Evolutionary conservation across 2,329 filamentous ascomycete genomes (phyloP).

Genomic region (Colletotrichum sp.): DNA sequence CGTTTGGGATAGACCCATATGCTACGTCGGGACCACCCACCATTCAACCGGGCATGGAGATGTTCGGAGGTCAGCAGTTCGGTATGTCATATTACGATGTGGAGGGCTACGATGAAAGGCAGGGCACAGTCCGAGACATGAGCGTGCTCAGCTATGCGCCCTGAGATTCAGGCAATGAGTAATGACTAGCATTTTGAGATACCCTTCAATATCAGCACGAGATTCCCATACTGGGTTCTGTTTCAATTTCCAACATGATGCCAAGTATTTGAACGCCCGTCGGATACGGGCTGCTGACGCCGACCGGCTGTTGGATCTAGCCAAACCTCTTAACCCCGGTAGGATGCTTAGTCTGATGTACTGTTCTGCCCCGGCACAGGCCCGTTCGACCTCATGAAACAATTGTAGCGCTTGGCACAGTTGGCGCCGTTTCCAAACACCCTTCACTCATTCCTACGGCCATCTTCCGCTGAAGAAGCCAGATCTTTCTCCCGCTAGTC

Average conservation of each 20-base stretch:
- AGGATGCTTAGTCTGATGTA: neutral
- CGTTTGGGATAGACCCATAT: neutral
- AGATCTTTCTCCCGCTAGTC: neutral
- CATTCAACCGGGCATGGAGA: neutral
- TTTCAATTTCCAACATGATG: neutral
- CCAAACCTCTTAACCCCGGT: neutral
- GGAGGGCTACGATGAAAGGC: neutral
- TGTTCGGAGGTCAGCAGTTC: neutral
- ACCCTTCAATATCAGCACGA: neutral
- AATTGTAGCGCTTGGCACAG: neutral
- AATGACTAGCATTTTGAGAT: neutral
- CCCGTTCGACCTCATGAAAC: neutral
- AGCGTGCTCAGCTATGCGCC: neutral
- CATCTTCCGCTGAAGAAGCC: neutral
- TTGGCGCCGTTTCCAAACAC: neutral
- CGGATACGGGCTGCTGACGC: neutral
- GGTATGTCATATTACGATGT: neutral
- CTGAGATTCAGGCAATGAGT: neutral
- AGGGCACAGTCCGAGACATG: neutral
- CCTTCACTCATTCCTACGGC: too few species aligned
- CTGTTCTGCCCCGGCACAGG: neutral
- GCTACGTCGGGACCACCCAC: neutral
- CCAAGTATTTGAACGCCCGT: neutral
- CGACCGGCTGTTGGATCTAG: neutral
- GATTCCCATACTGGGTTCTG: neutral